phyloP scores from a whole-genome alignment of 306 rosid species.

The Castanea mollissima region DNA sequence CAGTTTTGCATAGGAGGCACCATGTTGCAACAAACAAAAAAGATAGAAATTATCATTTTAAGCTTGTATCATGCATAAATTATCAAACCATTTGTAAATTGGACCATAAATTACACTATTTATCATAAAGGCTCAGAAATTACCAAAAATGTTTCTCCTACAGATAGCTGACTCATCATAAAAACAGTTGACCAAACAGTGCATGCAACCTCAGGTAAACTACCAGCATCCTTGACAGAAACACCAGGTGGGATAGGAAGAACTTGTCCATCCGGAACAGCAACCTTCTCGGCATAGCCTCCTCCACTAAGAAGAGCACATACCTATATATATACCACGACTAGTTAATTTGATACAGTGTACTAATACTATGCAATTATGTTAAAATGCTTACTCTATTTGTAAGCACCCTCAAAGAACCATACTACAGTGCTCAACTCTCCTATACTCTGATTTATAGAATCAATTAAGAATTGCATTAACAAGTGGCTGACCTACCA shows the following conservation, averaged over 20 bases:
- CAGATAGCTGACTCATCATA: slow-evolving; percentile 68
- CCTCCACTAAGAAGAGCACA: slow-evolving; percentile 67
- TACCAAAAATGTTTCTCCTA: slow-evolving; percentile 84
- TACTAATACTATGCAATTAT: background rate
- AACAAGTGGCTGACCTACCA: background rate
- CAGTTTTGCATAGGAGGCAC: slow-evolving; percentile 12
- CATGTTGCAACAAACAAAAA: slow-evolving; percentile 3
- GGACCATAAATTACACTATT: background rate
- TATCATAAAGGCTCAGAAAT: background rate
- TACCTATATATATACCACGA: slow-evolving; percentile 34
- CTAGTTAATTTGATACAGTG: background rate
- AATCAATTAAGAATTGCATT: background rate
- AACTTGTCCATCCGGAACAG: slow-evolving; percentile 72
- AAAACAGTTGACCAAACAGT: slow-evolving; percentile 94
- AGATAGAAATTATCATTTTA: background rate
- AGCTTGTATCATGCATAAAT: background rate
- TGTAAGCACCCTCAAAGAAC: background rate
- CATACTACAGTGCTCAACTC: slow-evolving; percentile 10
- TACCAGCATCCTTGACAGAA: slow-evolving; percentile 72
- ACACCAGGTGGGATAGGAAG: slow-evolving; percentile 67
- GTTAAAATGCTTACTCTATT: background rate
- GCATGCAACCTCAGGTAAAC: slow-evolving; percentile 84
- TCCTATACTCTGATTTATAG: background rate
- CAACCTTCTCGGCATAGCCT: slow-evolving; percentile 62
- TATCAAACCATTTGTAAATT: background rate